These are phyloP conservation scores for Fusarium fujikuroi DNA, from an alignment of 2,329 filamentous ascomycete genomes.

Conservation along the genomic window DNA sequence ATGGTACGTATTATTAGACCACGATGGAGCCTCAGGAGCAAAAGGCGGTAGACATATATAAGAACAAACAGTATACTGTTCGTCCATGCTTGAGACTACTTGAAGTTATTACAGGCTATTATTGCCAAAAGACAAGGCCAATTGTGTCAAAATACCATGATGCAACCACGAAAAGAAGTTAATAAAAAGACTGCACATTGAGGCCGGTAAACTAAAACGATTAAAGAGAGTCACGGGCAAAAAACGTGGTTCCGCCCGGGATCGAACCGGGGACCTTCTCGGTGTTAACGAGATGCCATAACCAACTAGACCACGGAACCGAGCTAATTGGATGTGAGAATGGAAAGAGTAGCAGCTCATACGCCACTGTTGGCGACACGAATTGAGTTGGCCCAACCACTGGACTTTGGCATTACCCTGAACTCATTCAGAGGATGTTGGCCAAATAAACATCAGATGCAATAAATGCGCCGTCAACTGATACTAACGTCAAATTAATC, in stretches of 20 bases:
- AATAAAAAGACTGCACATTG: fast-evolving
- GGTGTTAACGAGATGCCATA: conserved; percentile 49
- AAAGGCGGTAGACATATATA: no score
- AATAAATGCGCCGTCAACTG: not conserved
- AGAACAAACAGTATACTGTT: not conserved
- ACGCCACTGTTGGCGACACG: fast-evolving
- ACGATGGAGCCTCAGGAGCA: fast-evolving
- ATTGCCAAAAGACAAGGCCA: not conserved
- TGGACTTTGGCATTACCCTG: not conserved
- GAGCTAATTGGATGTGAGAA: not conserved
- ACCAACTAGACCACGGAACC: conserved; percentile 49
- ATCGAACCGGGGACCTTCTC: conserved; percentile 49
- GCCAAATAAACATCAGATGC: no score
- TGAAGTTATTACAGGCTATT: not conserved
- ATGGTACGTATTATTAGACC: fast-evolving
- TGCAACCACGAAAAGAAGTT: fast-evolving
- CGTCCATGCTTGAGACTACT: no score
- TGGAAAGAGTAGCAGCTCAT: fast-evolving
- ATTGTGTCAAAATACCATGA: not conserved
- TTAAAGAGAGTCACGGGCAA: not conserved
- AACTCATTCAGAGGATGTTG: not conserved
- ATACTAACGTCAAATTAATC: not conserved
- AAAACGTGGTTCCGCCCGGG: conserved; percentile 46
- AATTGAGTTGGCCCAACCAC: not conserved
- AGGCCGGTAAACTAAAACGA: no score